Conservation (phyloP, 768 basidiomycete genomes). For the Suillus hirtellus region DNA sequence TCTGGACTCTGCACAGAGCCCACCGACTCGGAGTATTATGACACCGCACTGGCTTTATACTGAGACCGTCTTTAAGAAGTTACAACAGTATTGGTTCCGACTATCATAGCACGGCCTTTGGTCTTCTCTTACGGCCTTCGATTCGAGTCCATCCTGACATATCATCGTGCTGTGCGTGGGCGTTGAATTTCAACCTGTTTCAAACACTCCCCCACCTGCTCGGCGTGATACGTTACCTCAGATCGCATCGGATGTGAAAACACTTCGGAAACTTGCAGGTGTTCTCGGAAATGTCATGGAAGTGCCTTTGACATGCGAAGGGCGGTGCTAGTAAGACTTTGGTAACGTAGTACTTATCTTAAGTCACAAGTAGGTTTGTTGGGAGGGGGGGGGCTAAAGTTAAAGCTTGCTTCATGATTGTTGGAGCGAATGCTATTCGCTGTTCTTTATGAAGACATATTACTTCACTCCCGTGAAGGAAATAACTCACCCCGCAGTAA, state of each 20-base stretch:
- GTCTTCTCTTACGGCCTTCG: not conserved
- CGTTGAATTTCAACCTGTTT: not conserved
- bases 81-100: not conserved
- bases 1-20: not conserved
- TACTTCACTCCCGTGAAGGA: not conserved
- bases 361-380: not conserved
- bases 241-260: constrained; percentile 3
- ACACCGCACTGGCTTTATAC: not conserved
- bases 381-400: not conserved
- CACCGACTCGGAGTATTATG: not conserved
- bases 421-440: not conserved
- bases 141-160: not conserved
- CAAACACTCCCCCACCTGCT: not conserved
- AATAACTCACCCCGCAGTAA: not conserved
- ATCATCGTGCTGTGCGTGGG: not conserved
- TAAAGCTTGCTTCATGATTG: not conserved
- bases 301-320: not conserved
- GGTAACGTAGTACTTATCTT: constrained; percentile 1
- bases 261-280: constrained; percentile 5
- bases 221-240: not conserved
- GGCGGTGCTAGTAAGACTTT: not conserved
- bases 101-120: not conserved
- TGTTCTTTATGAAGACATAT: not conserved
- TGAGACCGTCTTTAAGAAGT: not conserved
- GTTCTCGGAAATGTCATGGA: not conserved